These are phyloP conservation scores for Colletotrichum ledebouriae DNA, from an alignment of 2,329 filamentous ascomycete genomes.

Conservation along the genomic window DNA sequence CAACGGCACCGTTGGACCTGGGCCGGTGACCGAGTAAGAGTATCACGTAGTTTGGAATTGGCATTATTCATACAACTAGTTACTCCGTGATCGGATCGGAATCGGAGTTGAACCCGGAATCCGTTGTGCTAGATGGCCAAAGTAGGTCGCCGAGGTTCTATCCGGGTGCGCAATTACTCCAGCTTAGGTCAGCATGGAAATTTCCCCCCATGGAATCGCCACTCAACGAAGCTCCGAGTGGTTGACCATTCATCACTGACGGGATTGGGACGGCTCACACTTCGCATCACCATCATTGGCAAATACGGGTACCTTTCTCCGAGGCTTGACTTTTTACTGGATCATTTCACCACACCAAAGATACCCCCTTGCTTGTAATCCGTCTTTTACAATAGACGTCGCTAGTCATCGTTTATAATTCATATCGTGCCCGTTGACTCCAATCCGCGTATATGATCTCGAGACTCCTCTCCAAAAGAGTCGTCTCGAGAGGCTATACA, in stretches of 20 bases:
- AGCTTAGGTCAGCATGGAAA: conserved; percentile 40
- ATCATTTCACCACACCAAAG: conserved; percentile 1
- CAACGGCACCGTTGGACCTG: conserved; percentile 6
- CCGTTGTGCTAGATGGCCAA: background rate
- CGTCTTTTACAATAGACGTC: background rate
- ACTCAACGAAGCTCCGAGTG: conserved; percentile 20
- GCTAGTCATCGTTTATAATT: background rate
- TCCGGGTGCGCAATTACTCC: conserved; percentile 29
- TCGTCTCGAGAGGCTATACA: conserved; percentile 47
- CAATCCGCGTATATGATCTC: conserved; percentile 49
- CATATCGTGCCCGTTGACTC: conserved; percentile 6
- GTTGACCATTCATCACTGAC: conserved; percentile 18
- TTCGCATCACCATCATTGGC: conserved; percentile 32
- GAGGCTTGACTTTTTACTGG: background rate
- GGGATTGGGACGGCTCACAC: conserved; percentile 7
- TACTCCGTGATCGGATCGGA: conserved; percentile 33
- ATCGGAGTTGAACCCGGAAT: conserved; percentile 10
- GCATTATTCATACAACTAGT: background rate
- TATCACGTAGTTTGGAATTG: background rate
- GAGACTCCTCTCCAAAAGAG: conserved; percentile 50
- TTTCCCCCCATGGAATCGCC: conserved; percentile 10
- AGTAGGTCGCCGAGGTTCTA: conserved; percentile 28
- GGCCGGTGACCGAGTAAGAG: background rate
- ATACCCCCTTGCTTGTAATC: conserved; percentile 23
- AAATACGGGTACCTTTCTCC: conserved; percentile 22